Evolutionary conservation across 2,329 filamentous ascomycete species (phyloP).

Genomic region (Talaromyces marneffei): DNA sequence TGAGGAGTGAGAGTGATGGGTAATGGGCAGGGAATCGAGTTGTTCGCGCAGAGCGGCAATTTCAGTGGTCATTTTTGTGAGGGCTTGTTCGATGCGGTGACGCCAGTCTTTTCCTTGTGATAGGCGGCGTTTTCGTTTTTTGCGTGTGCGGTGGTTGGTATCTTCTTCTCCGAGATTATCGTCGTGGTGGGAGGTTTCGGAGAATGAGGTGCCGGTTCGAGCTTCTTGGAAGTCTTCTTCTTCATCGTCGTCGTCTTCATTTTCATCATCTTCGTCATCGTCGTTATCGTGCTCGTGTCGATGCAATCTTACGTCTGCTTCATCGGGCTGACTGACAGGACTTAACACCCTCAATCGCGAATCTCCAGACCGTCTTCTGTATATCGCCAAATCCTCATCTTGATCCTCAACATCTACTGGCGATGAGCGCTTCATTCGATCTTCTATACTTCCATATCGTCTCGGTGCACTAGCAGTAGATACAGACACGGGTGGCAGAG

Average conservation of each 20-base stretch:
- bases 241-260: conserved; percentile 6
- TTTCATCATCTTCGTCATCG: conserved; percentile 10
- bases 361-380: conserved; percentile 39
- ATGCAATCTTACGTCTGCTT: conserved; percentile 37
- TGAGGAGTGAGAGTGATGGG: conserved; percentile 52
- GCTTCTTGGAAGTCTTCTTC: conserved; percentile 22
- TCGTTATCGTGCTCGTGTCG: conserved; percentile 2
- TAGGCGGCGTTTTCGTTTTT: conserved; percentile 16
- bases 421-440: conserved; percentile 27
- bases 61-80: conserved; percentile 87
- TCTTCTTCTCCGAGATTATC: conserved; percentile 19
- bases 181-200: conserved; percentile 15
- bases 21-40: conserved; percentile 69
- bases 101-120: conserved; percentile 57
- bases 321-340: conserved; percentile 80
- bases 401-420: conserved; percentile 23
- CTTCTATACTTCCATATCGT: conserved; percentile 32
- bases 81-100: conserved; percentile 72
- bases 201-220: conserved; percentile 30
- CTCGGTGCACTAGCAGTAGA: conserved; percentile 12
- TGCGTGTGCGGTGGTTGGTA: conserved; percentile 33
- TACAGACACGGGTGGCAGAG: conserved; percentile 21
- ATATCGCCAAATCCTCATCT: conserved; percentile 44
- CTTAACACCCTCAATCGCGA: conserved; percentile 65
- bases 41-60: conserved; percentile 89